These are phyloP conservation scores for Rubia yunnanensis DNA, from an alignment of 257 asterid species.

Conservation along the genomic window DNA sequence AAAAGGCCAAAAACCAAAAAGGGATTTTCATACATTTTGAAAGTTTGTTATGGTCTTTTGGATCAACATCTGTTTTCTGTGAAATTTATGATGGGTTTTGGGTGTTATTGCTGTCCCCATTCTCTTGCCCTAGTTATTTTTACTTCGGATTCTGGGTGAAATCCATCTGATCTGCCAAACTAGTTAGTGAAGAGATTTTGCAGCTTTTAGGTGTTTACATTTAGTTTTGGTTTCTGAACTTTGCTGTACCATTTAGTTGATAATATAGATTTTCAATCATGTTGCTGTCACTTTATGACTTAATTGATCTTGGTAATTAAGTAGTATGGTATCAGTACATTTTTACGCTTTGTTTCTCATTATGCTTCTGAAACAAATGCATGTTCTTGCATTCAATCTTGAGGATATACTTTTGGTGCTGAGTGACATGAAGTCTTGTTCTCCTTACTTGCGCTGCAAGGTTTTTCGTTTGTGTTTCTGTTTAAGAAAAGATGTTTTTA, in stretches of 20 bases:
- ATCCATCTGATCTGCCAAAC: background rate
- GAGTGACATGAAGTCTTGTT: background rate
- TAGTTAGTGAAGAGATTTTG: background rate
- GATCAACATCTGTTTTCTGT: background rate
- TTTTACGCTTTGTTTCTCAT: background rate
- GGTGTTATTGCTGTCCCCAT: background rate
- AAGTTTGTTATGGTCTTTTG: background rate
- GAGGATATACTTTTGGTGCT: background rate
- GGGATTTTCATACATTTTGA: background rate
- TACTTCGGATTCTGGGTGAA: background rate
- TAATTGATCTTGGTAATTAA: background rate
- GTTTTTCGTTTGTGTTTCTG: background rate
- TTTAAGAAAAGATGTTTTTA: background rate
- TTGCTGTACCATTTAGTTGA: background rate
- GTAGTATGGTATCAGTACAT: background rate
- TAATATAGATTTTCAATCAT: background rate
- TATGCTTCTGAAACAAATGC: background rate
- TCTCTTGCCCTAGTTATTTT: too few relatives aligned
- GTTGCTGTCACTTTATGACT: background rate
- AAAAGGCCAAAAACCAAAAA: too few relatives aligned
- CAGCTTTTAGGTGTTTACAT: background rate
- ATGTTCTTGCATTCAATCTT: background rate
- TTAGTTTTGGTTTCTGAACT: background rate
- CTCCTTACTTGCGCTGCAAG: background rate
- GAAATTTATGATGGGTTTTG: constrained; percentile 1